phyloP scores from a whole-genome alignment of 2,329 filamentous ascomycete genomes.

The Fusarium sp. region DNA sequence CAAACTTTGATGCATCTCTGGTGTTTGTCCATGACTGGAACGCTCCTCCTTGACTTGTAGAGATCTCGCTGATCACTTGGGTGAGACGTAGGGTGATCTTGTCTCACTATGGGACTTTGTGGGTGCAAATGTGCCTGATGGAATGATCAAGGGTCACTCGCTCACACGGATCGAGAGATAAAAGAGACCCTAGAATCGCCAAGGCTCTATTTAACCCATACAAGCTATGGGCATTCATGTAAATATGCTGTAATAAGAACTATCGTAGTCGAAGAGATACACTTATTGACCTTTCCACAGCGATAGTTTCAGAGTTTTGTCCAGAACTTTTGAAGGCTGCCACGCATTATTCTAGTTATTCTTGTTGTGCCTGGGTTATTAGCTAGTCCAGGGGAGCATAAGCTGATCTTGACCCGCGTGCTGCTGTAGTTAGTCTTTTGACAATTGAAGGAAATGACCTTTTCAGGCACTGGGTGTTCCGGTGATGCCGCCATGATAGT shows the following conservation, averaged over 20 bases:
- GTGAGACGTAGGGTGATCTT: not conserved
- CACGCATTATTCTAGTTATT: not conserved
- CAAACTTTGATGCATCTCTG: not conserved
- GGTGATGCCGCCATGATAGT: slow-evolving; percentile 8
- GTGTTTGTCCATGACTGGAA: not conserved
- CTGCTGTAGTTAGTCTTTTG: not conserved
- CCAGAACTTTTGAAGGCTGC: too few species aligned
- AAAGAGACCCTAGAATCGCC: not conserved
- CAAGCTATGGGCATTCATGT: not conserved
- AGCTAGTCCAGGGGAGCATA: not conserved
- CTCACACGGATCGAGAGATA: not conserved
- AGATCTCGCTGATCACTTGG: not conserved
- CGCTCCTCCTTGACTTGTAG: not conserved
- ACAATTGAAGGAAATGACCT: slow-evolving; percentile 14
- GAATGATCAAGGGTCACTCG: not conserved
- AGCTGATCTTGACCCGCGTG: not conserved
- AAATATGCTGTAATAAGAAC: too few species aligned
- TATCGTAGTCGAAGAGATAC: not conserved
- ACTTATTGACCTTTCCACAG: not conserved
- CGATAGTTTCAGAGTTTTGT: too few species aligned
- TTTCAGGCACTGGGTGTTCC: slow-evolving; percentile 8
- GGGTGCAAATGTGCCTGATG: not conserved
- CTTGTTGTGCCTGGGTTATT: not conserved
- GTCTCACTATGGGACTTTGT: not conserved
- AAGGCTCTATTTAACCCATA: not conserved